These are phyloP conservation scores for Colletotrichum sidae DNA, from an alignment of 2,329 filamentous ascomycete species.

Conservation along the genomic window DNA sequence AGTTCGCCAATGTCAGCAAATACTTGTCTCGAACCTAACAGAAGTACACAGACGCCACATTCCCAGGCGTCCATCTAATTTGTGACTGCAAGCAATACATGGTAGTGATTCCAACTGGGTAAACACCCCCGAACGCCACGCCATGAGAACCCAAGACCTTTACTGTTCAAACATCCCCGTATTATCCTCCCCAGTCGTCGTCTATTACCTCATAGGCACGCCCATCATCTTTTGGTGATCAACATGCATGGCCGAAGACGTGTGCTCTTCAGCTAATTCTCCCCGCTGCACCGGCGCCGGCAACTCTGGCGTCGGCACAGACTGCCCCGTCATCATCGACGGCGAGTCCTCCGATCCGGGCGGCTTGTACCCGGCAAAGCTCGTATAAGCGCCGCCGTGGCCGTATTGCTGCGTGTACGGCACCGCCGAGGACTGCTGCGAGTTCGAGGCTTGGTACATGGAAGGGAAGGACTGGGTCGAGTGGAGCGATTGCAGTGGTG, in stretches of 20 bases:
- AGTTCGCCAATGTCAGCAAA: too few relatives aligned
- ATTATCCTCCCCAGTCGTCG: background rate
- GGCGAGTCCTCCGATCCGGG: constrained; percentile 5
- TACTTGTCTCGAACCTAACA: too few relatives aligned
- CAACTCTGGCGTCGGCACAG: constrained; percentile 6
- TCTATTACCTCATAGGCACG: constrained; percentile 1
- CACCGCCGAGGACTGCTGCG: constrained; percentile 4
- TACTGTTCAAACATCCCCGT: too few relatives aligned
- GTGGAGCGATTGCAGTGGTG: constrained; percentile 11
- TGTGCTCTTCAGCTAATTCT: background rate
- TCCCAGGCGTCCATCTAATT: too few relatives aligned
- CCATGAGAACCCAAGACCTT: background rate
- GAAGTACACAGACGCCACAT: too few relatives aligned
- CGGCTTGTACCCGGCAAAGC: constrained; percentile 23
- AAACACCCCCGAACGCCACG: constrained; percentile 1
- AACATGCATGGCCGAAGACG: constrained; percentile 5
- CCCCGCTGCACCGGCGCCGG: constrained; percentile 18
- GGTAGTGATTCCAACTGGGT: too few relatives aligned
- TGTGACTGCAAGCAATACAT: too few relatives aligned
- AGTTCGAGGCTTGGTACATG: constrained; percentile 10
- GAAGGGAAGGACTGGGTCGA: constrained; percentile 15
- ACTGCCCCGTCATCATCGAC: background rate
- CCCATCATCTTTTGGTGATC: constrained; percentile 28
- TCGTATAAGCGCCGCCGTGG: constrained; percentile 12
- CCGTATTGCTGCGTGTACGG: constrained; percentile 20